phyloP scores from a whole-genome alignment of 1,284 basidiomycete species.

The Sanguinoderma infundibulare region DNA sequence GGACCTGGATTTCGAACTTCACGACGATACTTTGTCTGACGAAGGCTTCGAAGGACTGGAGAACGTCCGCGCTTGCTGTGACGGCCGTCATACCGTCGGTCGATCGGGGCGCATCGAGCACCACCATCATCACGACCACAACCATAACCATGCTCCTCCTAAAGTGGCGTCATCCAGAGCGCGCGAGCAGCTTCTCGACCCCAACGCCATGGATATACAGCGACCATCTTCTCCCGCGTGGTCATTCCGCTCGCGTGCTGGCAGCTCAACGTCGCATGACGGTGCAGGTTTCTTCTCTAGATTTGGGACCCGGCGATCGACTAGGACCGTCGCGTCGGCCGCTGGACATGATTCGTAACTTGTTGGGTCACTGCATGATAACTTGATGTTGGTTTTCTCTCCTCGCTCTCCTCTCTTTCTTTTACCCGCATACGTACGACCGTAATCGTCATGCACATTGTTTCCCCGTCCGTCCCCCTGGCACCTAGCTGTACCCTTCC shows the following conservation, averaged over 20 bases:
- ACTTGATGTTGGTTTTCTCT: not conserved
- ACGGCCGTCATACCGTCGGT: conserved; percentile 87
- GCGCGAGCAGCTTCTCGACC: conserved; percentile 51
- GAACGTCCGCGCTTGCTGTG: conserved; percentile 94
- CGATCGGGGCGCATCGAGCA: conserved; percentile 50
- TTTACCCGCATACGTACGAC: conserved; percentile 1
- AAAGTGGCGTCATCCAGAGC: conserved; percentile 34
- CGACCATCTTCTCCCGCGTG: conserved; percentile 78
- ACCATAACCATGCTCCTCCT: conserved; percentile 25
- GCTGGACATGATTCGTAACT: conserved; percentile 28
- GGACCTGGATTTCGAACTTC: conserved; percentile 83
- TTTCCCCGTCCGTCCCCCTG: not conserved
- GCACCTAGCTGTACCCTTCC: not conserved
- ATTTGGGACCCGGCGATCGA: conserved; percentile 72
- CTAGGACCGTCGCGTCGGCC: conserved; percentile 45
- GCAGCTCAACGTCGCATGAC: conserved; percentile 69
- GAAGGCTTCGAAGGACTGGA: conserved; percentile 92
- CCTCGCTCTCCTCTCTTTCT: not conserved
- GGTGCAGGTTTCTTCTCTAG: conserved; percentile 68
- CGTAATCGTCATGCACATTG: conserved; percentile 15
- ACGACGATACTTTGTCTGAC: conserved; percentile 76
- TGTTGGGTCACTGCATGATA: conserved; percentile 16
- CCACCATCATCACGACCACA: conserved; percentile 57
- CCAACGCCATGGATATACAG: conserved; percentile 49
- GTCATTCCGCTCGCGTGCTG: conserved; percentile 79